Evolutionary conservation across 148 eudicot genomes (phyloP).

Genomic region (Polygonum maritimum): DNA sequence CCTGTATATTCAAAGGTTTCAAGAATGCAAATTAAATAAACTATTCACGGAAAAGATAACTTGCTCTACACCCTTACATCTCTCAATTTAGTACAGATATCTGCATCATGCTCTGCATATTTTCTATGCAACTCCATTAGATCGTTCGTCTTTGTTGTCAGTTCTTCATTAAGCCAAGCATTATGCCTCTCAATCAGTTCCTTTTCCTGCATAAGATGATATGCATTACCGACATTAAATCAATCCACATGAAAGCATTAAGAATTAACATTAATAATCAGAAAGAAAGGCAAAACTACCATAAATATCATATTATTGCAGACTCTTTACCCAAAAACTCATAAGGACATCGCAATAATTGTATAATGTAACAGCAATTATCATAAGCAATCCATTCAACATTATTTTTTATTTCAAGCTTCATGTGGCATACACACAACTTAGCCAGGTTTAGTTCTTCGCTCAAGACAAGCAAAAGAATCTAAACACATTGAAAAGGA

Average conservation of each 20-base stretch:
- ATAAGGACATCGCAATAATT: no score
- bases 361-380: no score
- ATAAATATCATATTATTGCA: no score
- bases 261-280: not conserved
- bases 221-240: not conserved
- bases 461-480: no score
- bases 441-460: no score
- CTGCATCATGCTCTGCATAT: constrained; percentile 68
- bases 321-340: no score
- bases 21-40: not conserved
- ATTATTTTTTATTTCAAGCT: no score
- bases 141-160: constrained; percentile 51
- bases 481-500: no score
- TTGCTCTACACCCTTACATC: constrained; percentile 35
- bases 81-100: constrained; percentile 58
- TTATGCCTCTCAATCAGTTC: constrained; percentile 92
- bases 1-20: constrained; percentile 17
- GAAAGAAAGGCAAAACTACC: not conserved
- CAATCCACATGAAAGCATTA: not conserved
- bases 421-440: no score
- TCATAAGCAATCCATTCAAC: no score
- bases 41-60: not conserved
- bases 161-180: constrained; percentile 82
- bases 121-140: constrained; percentile 51
- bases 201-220: constrained; percentile 47